Evolutionary conservation across 2,329 filamentous ascomycete species (phyloP), one percentile per base, ranked within the genome.

Genomic region (Claviceps maximensis): DNA sequence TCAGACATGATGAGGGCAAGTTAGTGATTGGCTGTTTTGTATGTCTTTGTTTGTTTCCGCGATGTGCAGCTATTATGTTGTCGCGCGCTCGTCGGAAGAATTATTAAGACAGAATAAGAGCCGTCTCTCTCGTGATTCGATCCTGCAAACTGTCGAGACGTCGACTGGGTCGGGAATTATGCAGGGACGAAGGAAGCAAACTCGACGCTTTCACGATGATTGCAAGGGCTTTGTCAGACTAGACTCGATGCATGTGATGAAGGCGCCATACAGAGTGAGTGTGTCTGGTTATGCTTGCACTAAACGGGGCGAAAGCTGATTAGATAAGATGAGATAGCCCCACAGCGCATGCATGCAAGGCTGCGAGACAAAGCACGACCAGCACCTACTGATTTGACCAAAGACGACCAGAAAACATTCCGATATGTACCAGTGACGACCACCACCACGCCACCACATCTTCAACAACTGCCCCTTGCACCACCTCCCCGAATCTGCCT

Each of bases 1-100:
- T 94, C 88, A 60, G 87, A 90, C 88, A 93, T 93, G 61, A 60
- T 73, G 71, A 63, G 29, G 63, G 27, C 57, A 56, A 54, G 31
- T 29, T 17, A 21, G 25, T 27, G 21, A 52, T 42, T 42, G 36
- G 38, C 27, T 44, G n/a, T 21, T 17, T 38, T 5, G 31, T n/a
- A 10, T n/a, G 25, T 19, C 21, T 19, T 49, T 12, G 29, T 47
- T 13, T 49, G 13, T 25, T n/a, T 19, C n/a, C 6, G 19, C 10
- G 31, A 7, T 23, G 47, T 25, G 19, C 31, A 48, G 21, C 29
- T 17, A 23, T 44, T 25, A 15, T 27, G 19, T 51, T 40, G 49
- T 25, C 25, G 49, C 25, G 49, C 15, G 12, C 10, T 15, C 25
- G 23, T 29, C 15, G 7, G 19, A 4, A 21, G 44, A 12, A 12